Percentiles rank a stretch among this genome's conserved stretches.
phyloP scores from a whole-genome alignment of 1,139 yeast species.

The Debaryomycetaceae sp. region DNA sequence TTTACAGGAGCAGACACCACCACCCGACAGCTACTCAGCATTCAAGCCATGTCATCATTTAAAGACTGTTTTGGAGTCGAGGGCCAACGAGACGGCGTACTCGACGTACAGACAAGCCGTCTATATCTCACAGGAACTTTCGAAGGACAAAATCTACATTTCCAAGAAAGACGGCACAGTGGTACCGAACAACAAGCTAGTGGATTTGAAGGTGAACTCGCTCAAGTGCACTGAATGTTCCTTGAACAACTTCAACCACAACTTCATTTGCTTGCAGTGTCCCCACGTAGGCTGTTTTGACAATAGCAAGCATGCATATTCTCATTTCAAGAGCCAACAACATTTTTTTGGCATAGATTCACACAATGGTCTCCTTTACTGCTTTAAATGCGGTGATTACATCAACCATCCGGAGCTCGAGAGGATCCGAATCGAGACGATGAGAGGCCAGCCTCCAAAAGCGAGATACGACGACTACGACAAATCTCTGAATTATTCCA shows the following conservation, averaged over 20 bases:
- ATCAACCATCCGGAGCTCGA: conserved; percentile 61
- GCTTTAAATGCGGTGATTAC: conserved; percentile 75
- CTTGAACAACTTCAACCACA: conserved; percentile 44
- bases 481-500: conserved; percentile 16
- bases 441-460: conserved; percentile 4
- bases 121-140: conserved; percentile 37
- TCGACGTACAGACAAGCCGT: conserved; percentile 60
- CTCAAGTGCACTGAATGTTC: conserved; percentile 52
- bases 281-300: conserved; percentile 73
- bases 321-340: conserved; percentile 57
- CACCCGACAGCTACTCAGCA: conserved; percentile 24
- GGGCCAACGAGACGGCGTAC: conserved; percentile 53
- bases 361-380: conserved; percentile 57
- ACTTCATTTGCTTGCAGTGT: conserved; percentile 75
- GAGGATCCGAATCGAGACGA: conserved; percentile 37
- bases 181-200: conserved; percentile 28
- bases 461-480: conserved; percentile 20
- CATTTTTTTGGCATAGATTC: conserved; percentile 76
- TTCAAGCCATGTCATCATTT: conserved; percentile 55
- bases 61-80: conserved; percentile 48
- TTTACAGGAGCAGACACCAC: conserved; percentile 7
- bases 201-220: conserved; percentile 38
- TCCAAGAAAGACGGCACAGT: conserved; percentile 30
- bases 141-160: conserved; percentile 17
- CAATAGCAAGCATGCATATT: conserved; percentile 49